Evolutionary conservation across 306 rosid genomes (phyloP).

Genomic region (Pyrus communis): DNA sequence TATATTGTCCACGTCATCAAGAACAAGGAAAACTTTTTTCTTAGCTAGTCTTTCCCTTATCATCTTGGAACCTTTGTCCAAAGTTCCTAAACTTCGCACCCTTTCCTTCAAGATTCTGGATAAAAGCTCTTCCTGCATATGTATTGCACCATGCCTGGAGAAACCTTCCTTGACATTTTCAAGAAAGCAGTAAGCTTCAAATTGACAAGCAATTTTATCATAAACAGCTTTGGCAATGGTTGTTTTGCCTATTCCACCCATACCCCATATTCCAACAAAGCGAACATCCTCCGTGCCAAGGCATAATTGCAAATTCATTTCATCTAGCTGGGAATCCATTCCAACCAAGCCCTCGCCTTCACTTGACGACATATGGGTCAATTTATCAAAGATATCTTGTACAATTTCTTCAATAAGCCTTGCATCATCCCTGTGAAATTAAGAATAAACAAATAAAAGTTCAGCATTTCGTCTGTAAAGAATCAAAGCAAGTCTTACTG

Average conservation of each 20-base stretch:
- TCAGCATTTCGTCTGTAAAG: no score
- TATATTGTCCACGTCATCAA: slow-evolving; percentile 8
- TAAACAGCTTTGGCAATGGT: slow-evolving; percentile 17
- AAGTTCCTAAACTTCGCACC: neutral
- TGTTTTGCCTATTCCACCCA: slow-evolving; percentile 29
- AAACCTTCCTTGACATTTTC: slow-evolving; percentile 9
- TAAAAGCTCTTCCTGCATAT: neutral
- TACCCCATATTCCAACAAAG: slow-evolving; percentile 22
- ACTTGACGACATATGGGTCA: neutral
- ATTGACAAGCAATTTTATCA: neutral
- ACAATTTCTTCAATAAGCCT: neutral
- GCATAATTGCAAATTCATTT: neutral
- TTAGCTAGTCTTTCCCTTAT: neutral
- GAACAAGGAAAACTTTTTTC: slow-evolving; percentile 8
- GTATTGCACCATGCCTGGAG: neutral
- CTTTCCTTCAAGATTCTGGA: neutral
- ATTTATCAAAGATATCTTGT: neutral
- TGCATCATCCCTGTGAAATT: no score
- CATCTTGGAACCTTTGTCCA: neutral
- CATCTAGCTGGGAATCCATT: neutral
- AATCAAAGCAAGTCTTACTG: no score
- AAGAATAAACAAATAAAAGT: no score
- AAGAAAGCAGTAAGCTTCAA: slow-evolving; percentile 4
- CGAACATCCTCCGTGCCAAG: neutral
- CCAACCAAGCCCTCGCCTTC: slow-evolving; percentile 11